Base-by-base conservation (phyloP, 306 rosid genomes). In the Sicyos edulis region DNA sequence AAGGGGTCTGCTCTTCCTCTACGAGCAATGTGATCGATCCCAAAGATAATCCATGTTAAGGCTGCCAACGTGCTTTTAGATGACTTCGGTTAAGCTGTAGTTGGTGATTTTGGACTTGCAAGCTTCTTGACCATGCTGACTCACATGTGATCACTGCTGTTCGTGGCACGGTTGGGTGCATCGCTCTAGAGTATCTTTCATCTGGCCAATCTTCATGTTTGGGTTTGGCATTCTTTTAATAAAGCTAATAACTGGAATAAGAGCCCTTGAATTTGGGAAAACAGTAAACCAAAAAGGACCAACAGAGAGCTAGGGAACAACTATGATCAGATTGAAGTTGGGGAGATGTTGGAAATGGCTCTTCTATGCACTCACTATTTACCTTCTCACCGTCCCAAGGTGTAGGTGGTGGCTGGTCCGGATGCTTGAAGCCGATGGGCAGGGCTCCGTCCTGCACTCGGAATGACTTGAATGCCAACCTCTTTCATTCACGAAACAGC, bases 91-190 rank as follows among this genome's bases (percentile, higher is more conserved):
- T n/a, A n/a, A n/a, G n/a, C n/a, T n/a, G n/a, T n/a, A n/a, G n/a
- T n/a, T n/a, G n/a, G n/a, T n/a, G n/a, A n/a, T n/a, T n/a, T n/a
- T n/a, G n/a, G n/a, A n/a, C n/a, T n/a, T n/a, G n/a, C n/a, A n/a
- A n/a, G n/a, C n/a, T n/a, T 76, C 96, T 93, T 20, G 97, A 93
- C 75, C 97, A 90, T 73, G 88, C 88, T 29, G 98, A 93, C 55
- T 90, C 98, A 52, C 98, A 93, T 77, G 98, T 93, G 70, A 93
- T 97, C 22, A 93, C 98, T 63, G 98, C 97, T 54, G 98, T 93
- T 44, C 97, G 98, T 55, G 98, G 29, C 74, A 93, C 98, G 9
- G 96, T 93, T 7, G 98, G 98, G 29, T 97, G 90, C 82, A 93
- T 93, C 54, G 98, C 98, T 1, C 98, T 97, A 0, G 98, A 93